Evolutionary conservation across 345 rosid genomes (phyloP), one percentile per base, ranked within the genome.

Genomic region (Salix udensis): DNA sequence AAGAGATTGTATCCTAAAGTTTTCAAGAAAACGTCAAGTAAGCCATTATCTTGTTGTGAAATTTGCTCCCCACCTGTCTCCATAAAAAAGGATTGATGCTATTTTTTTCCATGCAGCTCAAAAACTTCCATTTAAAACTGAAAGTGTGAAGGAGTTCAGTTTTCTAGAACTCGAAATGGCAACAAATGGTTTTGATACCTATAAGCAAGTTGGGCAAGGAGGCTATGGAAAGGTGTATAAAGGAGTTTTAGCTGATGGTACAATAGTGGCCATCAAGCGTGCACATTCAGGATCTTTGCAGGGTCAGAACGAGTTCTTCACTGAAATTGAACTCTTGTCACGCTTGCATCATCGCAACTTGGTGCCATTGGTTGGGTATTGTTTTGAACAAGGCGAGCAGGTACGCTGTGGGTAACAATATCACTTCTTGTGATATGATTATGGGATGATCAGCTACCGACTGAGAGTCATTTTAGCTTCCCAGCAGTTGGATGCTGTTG

Each of bases 261-360:
- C 80, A 19, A 69, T 84, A 15, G 92, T 88, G 36, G 92, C 92
- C 14, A 85, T 87, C 34, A 87, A 87, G 76, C 90, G 89, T 50
- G 89, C 88, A 37, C 69, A 67, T 52, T 68, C 76, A 76, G 85
- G 86, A 16, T 85, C 89, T 52, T 73, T 88, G 73, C 86, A 85
- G 66, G 86, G 90, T 24, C 82, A 84, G 39, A 72, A 58, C 46
- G 90, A 88, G 83, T 88, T 88, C 82, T 81, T 82, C 71, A 87
- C 89, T 0, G 92, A 88, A 79, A 88, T 87, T 61, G 85, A 85
- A 72, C 34, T 87, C 42, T 68, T 88, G 75, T 85, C 86, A 2
- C 79, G 89, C n/a, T 52, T 88, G 61, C 92, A 88, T 77, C 90
- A 87, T 73, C 87, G 90, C n/a, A 87, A 88, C 80, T 85, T 88